phyloP scores from a whole-genome alignment of 2,329 filamentous ascomycete species.

The Beauveria brongniartii region DNA sequence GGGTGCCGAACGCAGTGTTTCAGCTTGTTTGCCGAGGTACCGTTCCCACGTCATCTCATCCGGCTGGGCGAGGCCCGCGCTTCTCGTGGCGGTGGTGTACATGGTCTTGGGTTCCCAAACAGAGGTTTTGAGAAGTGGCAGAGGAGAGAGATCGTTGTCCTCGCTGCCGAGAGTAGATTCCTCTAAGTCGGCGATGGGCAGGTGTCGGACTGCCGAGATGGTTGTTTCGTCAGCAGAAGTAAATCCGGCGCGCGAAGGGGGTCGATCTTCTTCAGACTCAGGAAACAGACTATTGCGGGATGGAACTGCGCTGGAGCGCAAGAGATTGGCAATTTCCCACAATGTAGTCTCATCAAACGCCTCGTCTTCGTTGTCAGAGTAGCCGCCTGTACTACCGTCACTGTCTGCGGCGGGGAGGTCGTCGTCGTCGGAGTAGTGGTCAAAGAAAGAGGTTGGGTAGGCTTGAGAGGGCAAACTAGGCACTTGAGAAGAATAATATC shows the following conservation, averaged over 20 bases:
- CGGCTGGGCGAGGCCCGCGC: conserved; percentile 27
- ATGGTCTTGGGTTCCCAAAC: conserved; percentile 10
- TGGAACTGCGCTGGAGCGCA: conserved; percentile 44
- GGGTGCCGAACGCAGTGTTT: conserved; percentile 6
- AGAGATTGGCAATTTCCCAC: conserved; percentile 55
- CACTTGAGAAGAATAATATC: conserved; percentile 6
- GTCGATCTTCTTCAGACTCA: conserved; percentile 5
- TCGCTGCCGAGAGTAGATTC: conserved; percentile 14
- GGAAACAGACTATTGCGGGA: conserved; percentile 44
- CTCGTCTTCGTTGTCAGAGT: conserved; percentile 35
- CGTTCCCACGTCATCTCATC: conserved; percentile 26
- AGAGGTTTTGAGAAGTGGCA: background rate
- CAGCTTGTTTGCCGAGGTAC: conserved; percentile 18
- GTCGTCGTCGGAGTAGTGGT: conserved; percentile 51
- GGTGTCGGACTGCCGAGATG: background rate
- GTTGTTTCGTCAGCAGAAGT: background rate
- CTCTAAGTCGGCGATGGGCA: background rate
- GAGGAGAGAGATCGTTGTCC: conserved; percentile 8
- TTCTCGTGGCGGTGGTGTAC: background rate
- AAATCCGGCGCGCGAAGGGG: background rate
- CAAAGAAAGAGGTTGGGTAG: conserved; percentile 48
- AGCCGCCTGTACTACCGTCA: conserved; percentile 21
- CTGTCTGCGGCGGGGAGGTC: conserved; percentile 29
- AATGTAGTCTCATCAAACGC: conserved; percentile 54
- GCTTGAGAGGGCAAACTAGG: conserved; percentile 21